Percentiles rank a stretch among this genome's conserved stretches.
phyloP scores from a whole-genome alignment of 257 asterid species.

The Solanum virginianum region DNA sequence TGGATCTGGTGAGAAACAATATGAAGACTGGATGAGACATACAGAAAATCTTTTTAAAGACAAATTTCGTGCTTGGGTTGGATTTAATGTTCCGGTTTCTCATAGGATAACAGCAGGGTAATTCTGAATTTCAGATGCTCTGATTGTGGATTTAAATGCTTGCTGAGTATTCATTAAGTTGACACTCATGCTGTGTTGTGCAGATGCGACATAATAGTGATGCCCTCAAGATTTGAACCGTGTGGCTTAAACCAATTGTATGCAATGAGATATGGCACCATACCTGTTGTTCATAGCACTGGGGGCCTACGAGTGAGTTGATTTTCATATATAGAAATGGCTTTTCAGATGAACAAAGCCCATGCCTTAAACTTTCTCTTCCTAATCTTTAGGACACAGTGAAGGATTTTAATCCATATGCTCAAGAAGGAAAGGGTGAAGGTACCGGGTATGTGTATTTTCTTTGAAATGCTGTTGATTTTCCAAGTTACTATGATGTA shows the following conservation, averaged over 20 bases:
- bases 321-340: background rate
- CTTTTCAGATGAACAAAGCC: background rate
- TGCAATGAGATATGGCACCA: conserved; percentile 91
- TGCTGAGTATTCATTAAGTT: background rate
- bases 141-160: background rate
- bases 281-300: conserved; percentile 84
- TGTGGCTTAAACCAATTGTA: conserved; percentile 93
- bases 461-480: background rate
- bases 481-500: background rate
- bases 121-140: background rate
- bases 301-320: conserved; percentile 87
- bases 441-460: conserved; percentile 78
- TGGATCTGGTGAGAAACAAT: conserved; percentile 96
- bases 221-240: conserved; percentile 98
- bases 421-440: conserved; percentile 54
- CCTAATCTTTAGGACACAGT: conserved; percentile 65
- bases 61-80: conserved; percentile 93
- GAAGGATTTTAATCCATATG: conserved; percentile 59
- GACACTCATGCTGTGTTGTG: conserved; percentile 2
- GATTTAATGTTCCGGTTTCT: conserved; percentile 88
- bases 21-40: conserved; percentile 96
- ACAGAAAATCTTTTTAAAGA: conserved; percentile 45
- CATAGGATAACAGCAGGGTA: conserved; percentile 92
- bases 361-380: background rate
- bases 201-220: conserved; percentile 84